phyloP scores from a whole-genome alignment of 1,284 basidiomycete species.

The Anthracocystis setariae region DNA sequence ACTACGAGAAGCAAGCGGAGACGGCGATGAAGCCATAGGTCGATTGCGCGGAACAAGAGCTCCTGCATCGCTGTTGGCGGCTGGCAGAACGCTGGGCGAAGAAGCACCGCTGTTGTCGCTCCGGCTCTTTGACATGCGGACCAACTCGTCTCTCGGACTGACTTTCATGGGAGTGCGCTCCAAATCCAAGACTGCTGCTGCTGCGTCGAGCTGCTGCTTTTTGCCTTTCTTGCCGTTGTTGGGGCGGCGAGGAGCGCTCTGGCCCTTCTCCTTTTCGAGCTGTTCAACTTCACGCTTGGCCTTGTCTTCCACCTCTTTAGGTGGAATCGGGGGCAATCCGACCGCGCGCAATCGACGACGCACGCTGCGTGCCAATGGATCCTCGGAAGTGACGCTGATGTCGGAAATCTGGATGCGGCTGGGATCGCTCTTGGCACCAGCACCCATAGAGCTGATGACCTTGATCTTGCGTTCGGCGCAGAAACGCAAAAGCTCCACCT shows the following conservation, averaged over 20 bases:
- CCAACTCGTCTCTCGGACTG: slow-evolving; percentile 20
- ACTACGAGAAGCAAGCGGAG: slow-evolving; percentile 39
- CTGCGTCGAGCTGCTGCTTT: slow-evolving; percentile 16
- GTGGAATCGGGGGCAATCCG: slow-evolving; percentile 56
- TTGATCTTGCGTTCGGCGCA: slow-evolving; percentile 60
- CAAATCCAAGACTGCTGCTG: slow-evolving; percentile 5
- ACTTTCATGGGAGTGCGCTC: slow-evolving; percentile 41
- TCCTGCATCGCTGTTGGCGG: slow-evolving; percentile 7
- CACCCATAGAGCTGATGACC: slow-evolving; percentile 92
- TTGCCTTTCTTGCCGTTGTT: slow-evolving; percentile 14
- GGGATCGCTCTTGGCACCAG: slow-evolving; percentile 94
- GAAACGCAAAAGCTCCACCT: slow-evolving; percentile 70
- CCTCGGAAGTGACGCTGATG: slow-evolving; percentile 91
- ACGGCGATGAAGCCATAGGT: slow-evolving; percentile 28
- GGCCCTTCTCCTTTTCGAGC: slow-evolving; percentile 34
- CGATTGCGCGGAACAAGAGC: slow-evolving; percentile 15
- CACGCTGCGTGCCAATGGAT: slow-evolving; percentile 91
- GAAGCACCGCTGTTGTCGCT: slow-evolving; percentile 19
- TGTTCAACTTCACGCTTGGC: slow-evolving; percentile 27
- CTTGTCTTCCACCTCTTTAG: slow-evolving; percentile 44
- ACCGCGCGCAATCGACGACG: slow-evolving; percentile 77
- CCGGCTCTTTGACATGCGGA: slow-evolving; percentile 10
- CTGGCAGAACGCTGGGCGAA: slow-evolving; percentile 10
- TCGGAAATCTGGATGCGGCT: slow-evolving; percentile 93
- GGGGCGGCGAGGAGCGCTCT: slow-evolving; percentile 1